Evolutionary conservation across 345 rosid genomes (phyloP), one percentile per base, ranked within the genome.

Genomic region (Microcos paniculata): DNA sequence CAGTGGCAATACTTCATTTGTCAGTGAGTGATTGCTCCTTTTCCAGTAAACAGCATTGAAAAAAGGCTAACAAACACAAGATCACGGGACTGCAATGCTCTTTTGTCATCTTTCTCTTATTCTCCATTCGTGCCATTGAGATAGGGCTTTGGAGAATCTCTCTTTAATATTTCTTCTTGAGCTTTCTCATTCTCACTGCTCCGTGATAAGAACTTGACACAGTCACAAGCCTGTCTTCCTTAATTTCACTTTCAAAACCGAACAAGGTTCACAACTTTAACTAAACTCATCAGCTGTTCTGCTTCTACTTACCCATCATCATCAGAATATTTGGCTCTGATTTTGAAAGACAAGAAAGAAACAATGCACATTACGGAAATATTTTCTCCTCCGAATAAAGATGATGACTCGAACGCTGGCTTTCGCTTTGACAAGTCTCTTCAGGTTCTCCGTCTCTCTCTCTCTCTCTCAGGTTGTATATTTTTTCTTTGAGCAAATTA

Each of bases 371-470:
- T 56, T 23, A 18, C 80, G 9, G 75, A 85, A 75, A 15, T 71
- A 45, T 21, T 76, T 53, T 43, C 74, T 31, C 16, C 43, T 53
- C 61, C 40, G 72, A 63, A 40, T 28, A 35, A 80, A 33, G 86
- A 85, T 9, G 78, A 62, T 16, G 82, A 81, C 35, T 55, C 83
- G 3, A 72, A 78, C 35, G 87, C 83, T 8, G 73, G 33, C 35
- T 58, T 80, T 53, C 78, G 82, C 18, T 89, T 91, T 70, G 68
- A 80, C 65, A 87, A 80, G 68, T 91, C 96, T 67, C 92, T 91
- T 72, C 87, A 74, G 73, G 93, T 89, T 46, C n/a, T n/a, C n/a
- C 59, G 46, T 56, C 30, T 9, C 16, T 73, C 62, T 0, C 63
- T 21, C 30, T 69, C 31, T 67, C 15, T 4, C 6, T 69, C 8